Evolutionary conservation across 73 alveolate species (phyloP), one percentile per base, ranked within the genome.

Genomic region (Paramecium pentaurelia): DNA sequence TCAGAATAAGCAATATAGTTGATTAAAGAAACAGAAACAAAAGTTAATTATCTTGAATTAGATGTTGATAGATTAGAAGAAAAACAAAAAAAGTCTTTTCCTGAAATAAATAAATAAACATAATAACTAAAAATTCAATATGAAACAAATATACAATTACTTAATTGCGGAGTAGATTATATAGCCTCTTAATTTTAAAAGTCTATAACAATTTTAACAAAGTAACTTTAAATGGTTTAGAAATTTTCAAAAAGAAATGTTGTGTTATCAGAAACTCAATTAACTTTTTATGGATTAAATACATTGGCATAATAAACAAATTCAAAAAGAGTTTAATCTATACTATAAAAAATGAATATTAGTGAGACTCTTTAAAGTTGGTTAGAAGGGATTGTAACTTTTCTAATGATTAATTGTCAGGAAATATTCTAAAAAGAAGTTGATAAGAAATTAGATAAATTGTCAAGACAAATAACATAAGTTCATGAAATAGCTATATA

Each of bases 1-100:
- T 73, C 87, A 14, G 87, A 73, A 73, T n/a, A 73, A 36, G 87
- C 87, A 73, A 73, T 73, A 5, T 18, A 37, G 18, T 73, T 73
- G 47, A 73, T 73, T 22, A 73, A 73, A 40, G 11, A 73, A 37
- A 73, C 87, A 73, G 87, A 73, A 37, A 73, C 87, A 14, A 73
- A 73, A 73, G 87, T 73, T 34, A 73, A 73, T 73, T 34, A 37
- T 25, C 18, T 73, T 5, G 87, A 73, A 38, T 73, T 37, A 16
- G 60, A 73, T 40, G 36, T 73, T 5, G 87, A 73, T 73, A 73
- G 87, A 38, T 7, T 73, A 37, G 87, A 73, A 20, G 58, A 73
- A 38, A 37, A 73, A 37, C 22, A 73, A 38, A 34, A 40, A 38
- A 73, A 40, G 47, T 73, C 87, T 6, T 32, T 28, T 28, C 84